Evolutionary conservation across 1,284 basidiomycete genomes (phyloP).

Genomic region (Leucoagaricus sp.): DNA sequence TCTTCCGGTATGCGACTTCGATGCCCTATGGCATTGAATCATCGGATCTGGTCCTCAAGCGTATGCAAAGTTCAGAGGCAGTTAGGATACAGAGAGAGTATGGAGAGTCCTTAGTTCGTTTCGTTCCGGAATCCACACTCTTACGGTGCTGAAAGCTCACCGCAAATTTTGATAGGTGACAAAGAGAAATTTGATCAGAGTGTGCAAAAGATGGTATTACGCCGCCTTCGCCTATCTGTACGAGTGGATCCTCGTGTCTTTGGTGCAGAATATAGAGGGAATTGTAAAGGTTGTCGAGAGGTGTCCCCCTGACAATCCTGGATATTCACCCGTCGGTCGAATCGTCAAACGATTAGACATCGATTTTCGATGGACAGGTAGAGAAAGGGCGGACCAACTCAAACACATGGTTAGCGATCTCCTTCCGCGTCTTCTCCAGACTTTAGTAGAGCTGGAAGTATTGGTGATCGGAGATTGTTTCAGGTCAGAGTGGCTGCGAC

Average conservation of each 20-base stretch:
- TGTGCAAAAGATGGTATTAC: slow-evolving; percentile 23
- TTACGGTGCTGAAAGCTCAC: too few species aligned
- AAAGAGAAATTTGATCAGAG: slow-evolving; percentile 19
- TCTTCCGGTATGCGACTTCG: too few species aligned
- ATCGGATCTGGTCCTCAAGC: too few species aligned
- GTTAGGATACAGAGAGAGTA: too few species aligned
- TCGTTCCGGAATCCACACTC: too few species aligned
- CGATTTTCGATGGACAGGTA: slow-evolving; percentile 13
- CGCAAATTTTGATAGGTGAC: too few species aligned
- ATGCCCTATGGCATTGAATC: too few species aligned
- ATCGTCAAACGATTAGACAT: slow-evolving; percentile 26
- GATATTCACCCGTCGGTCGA: slow-evolving; percentile 17
- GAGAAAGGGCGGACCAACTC: slow-evolving; percentile 1
- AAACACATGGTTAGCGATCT: not conserved
- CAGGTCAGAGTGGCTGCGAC: not conserved
- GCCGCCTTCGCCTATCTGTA: too few species aligned
- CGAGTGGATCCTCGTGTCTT: slow-evolving; percentile 21
- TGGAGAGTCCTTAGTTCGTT: too few species aligned
- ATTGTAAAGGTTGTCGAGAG: slow-evolving; percentile 7
- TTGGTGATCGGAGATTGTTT: not conserved
- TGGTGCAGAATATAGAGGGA: slow-evolving; percentile 12
- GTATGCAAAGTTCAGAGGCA: too few species aligned
- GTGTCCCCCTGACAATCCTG: not conserved
- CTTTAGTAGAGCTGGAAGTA: slow-evolving; percentile 5
- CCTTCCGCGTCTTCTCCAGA: not conserved